Evolutionary conservation across 1,284 basidiomycete species (phyloP), one percentile per base, ranked within the genome.

Genomic region (Naganishia liquefaciens): DNA sequence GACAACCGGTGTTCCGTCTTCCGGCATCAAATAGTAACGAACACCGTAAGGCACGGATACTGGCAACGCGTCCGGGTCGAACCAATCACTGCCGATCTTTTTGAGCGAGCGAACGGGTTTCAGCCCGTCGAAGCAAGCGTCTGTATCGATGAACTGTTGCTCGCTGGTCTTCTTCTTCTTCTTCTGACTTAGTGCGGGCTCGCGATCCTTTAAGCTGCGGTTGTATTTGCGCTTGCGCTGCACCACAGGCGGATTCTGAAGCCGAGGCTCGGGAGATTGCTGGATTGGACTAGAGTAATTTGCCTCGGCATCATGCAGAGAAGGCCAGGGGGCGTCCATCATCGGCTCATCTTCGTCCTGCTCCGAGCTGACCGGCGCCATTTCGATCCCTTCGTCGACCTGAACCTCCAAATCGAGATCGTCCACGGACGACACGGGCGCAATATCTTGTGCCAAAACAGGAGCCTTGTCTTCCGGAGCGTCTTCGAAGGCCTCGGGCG

Each of bases 291-390:
- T 23, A 3, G n/a, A 49, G 33, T 2, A 9, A 37, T 37, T 37
- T 39, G 43, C 55, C 21, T 60, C 55, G 10, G 55, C 55, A 50
- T 60, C 55, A 25, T 49, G 46, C 28, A 60, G 25, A 39, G 55
- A 60, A 13, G 47, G 33, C 55, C 55, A 60, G 21, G 55, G 55
- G 4, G 46, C 46, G 37, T 60, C 55, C 25, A 37, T 25, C 46
- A 60, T 37, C 17, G 55, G 55, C 46, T 27, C 55, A 9, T 37
- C 30, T 5, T 49, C 55, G 33, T 47, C 33, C 23, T 6, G 55
- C 6, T 21, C 17, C 17, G 46, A 42, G 33, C 15, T 46, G 33
- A 37, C 46, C n/a, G 53, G 54, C 54, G 33, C 27, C 33, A 37
- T 37, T 37, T 37, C 33, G 33, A 37, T 4, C 13, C 13, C 33